Evolutionary conservation across 208 protist genomes (phyloP), one percentile per base, ranked within the genome.

Genomic region (Phytomonas serpens): DNA sequence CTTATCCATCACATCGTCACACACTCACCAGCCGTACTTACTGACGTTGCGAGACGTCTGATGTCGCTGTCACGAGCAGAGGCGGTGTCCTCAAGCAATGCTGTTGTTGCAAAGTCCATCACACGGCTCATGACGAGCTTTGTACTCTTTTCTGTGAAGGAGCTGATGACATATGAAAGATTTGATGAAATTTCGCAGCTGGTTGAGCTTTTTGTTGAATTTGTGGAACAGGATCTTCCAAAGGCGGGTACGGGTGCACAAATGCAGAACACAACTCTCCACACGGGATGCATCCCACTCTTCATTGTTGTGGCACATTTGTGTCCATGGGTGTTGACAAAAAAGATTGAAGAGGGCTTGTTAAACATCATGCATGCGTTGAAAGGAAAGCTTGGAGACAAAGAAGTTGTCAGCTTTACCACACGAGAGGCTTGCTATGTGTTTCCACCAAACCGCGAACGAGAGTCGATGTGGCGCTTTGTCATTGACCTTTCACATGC

Each of bases 351-450:
- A 73, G 67, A 85, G 52, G 61, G 61, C 9, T 67, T 92, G 65
- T 40, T 79, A 40, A 61, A 69, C 3, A 68, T 92, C 63, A 77
- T 79, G 57, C 30, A 73, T 27, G 52, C 40, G 32, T 10, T 72
- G 72, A 47, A 34, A 36, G 33, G 66, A 38, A 52, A 29, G 11
- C 34, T 34, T 29, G 73, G 72, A 69, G 32, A 61, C 65, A 68
- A 67, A 67, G 75, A 79, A 42, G 57, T 67, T 47, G 71, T 95
- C 9, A 73, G 68, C 67, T 95, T 95, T 78, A 74, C 79, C 23
- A 93, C 87, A 2, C 82, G 79, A 37, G 81, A 95, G 77, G 82
- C 84, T n/a, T 93, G 86, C 68, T 86, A 93, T 77, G 83, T 95
- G 30, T 84, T 84, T 52, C 81, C 87, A 1, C 63, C 77, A 19